These are phyloP conservation scores for Blastobotrys capitulatus DNA, from an alignment of 1,139 yeast species.

Conservation along the genomic window DNA sequence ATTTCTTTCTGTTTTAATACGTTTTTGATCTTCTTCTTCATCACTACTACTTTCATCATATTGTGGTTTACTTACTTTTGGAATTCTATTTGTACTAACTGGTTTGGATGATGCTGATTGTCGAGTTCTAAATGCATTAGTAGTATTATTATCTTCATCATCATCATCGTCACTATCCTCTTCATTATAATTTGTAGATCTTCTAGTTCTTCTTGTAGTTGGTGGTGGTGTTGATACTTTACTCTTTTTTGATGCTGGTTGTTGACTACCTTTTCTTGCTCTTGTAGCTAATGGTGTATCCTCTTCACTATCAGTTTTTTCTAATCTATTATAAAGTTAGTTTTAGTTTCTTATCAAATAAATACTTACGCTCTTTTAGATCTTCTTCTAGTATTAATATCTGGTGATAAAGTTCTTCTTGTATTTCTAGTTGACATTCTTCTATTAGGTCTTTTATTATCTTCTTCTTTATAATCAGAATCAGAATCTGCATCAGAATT, in stretches of 20 bases:
- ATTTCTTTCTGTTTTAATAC: neutral
- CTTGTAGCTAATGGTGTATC: neutral
- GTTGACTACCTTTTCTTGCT: no score
- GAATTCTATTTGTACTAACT: no score
- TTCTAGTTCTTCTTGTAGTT: no score
- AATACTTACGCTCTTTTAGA: no score
- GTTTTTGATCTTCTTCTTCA: neutral
- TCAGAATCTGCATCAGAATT: neutral
- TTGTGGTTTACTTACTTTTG: no score
- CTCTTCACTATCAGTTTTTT: neutral
- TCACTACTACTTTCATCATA: neutral
- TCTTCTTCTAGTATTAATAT: neutral
- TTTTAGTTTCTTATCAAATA: neutral
- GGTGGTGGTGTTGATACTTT: neutral
- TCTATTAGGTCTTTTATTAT: neutral
- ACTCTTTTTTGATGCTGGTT: neutral
- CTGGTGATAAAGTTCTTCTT: neutral
- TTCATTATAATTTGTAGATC: no score
- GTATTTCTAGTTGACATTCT: neutral
- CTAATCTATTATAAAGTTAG: neutral
- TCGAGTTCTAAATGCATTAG: no score
- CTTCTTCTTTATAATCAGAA: neutral
- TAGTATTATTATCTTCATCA: no score
- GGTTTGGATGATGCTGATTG: no score
- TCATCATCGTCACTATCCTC: no score